Evolutionary conservation across 2,329 filamentous ascomycete species (phyloP), one percentile per base, ranked within the genome.

Genomic region (Pestalotiopsis sp.): DNA sequence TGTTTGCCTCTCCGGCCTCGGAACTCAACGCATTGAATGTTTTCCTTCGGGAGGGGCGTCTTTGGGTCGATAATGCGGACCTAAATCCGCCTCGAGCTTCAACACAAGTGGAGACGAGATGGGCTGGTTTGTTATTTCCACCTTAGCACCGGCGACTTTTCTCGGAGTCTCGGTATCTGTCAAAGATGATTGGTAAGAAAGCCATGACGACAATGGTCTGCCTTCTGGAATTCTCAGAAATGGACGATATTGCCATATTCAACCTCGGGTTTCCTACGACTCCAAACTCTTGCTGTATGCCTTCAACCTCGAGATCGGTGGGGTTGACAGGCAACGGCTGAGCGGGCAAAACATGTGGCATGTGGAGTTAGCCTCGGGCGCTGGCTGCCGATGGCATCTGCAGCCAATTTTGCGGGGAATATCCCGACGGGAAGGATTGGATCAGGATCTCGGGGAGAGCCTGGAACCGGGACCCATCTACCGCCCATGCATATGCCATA

Each of bases 1-100:
- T 20, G 11, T 52, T 56, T 45, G 63, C 56, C 64, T n/a, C 64
- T 66, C 64, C 64, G 64, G 39, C 58, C 38, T 66, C 64, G 64
- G 64, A 59, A 59, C n/a, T 31, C 25, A 31, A 20, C 38, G 58
- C 23, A n/a, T 56, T 59, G 41, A 23, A 58, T 36, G n/a, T 56
- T 25, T 66, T 52, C 45, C 23, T 36, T 57, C 63, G 63, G 63
- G 63, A 66, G 63, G 41, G 41, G 63, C 63, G 63, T 56, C 45
- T 66, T 66, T 36, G 31, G 41, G 49, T 66, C 61, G 31, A 23
- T 12, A 17, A 23, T 45, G 27, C 62, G 63, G 63, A 38, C 25
- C 63, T 56, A 58, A 66, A 58, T n/a, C 41, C 25, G 63, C 63
- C 31, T 39, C 31, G 49, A 66, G 45, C 63, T 57, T 66, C 14